Conservation (phyloP, 306 rosid species). For the Crataegus laevigata region DNA sequence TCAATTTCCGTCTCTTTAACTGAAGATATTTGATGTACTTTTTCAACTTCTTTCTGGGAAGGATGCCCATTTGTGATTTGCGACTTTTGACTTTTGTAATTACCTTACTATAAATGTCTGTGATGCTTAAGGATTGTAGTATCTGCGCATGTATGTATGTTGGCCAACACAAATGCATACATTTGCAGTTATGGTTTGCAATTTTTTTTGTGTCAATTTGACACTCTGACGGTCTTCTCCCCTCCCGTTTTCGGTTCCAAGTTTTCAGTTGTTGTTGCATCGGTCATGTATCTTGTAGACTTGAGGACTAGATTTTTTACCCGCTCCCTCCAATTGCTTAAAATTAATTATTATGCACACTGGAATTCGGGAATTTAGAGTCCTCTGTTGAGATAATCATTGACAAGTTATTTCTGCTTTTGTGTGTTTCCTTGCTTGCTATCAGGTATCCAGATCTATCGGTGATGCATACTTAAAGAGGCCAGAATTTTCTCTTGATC, state of each 20-base stretch:
- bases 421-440: not conserved
- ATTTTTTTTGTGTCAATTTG: not conserved
- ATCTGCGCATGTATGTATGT: not conserved
- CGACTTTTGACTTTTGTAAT: not conserved
- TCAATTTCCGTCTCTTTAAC: not conserved
- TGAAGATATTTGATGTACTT: not conserved
- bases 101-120: not conserved
- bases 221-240: not conserved
- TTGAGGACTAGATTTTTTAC: not conserved
- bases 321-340: not conserved
- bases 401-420: not conserved
- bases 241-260: not conserved
- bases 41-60: not conserved
- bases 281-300: not conserved
- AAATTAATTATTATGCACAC: not conserved
- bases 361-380: not conserved
- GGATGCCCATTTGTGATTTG: not conserved
- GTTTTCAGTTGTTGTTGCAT: not conserved
- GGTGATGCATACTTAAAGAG: slow-evolving; percentile 88
- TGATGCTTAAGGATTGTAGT: not conserved
- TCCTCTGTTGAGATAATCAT: slow-evolving; percentile 7
- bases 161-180: not conserved
- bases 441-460: slow-evolving; percentile 83
- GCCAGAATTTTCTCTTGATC: slow-evolving; percentile 77
- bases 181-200: not conserved